Percentiles rank a stretch among this genome's conserved stretches.
Conservation (phyloP, 345 rosid species). For the Eucalyptus albens region DNA sequence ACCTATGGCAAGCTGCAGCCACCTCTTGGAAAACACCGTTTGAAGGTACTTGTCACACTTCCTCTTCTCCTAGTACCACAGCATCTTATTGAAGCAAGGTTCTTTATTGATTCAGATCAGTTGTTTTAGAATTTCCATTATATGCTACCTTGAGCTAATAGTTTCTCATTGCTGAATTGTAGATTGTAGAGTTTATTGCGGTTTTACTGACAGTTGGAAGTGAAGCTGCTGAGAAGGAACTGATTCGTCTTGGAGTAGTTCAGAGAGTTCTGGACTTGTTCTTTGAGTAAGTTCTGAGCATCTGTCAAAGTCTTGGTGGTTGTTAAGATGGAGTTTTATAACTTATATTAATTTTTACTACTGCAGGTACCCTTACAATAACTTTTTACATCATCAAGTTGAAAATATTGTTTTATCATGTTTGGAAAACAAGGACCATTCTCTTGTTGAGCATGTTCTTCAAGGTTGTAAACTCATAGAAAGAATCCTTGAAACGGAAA, state of each 20-base stretch:
- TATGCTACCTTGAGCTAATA: not conserved
- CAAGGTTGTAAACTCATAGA: conserved; percentile 63
- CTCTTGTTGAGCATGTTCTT: conserved; percentile 56
- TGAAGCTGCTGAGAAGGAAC: conserved; percentile 81
- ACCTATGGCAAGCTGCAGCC: conserved; percentile 92
- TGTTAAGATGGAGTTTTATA: not conserved
- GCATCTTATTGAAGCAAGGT: not conserved
- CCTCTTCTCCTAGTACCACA: not conserved
- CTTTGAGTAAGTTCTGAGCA: conserved; percentile 59
- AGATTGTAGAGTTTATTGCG: conserved; percentile 91
- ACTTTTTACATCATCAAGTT: conserved; percentile 86
- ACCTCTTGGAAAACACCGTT: conserved; percentile 88
- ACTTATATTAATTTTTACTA: not conserved
- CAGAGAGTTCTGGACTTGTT: conserved; percentile 62
- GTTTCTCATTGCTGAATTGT: conserved; percentile 1
- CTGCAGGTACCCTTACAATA: conserved; percentile 89
- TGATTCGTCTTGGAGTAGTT: conserved; percentile 63
- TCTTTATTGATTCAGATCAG: not conserved
- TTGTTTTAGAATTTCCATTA: not conserved
- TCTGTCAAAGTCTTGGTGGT: not conserved
- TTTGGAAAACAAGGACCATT: conserved; percentile 63
- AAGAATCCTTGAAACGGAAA: conserved; percentile 69
- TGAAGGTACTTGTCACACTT: conserved; percentile 38
- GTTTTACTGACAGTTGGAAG: conserved; percentile 71
- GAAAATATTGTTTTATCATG: conserved; percentile 73